A percentile compares a stretch with the other conserved stretches of the same genome.
These are phyloP conservation scores for Geotrichum cucujoidarum DNA, from an alignment of 1,139 yeast species.

Conservation along the genomic window DNA sequence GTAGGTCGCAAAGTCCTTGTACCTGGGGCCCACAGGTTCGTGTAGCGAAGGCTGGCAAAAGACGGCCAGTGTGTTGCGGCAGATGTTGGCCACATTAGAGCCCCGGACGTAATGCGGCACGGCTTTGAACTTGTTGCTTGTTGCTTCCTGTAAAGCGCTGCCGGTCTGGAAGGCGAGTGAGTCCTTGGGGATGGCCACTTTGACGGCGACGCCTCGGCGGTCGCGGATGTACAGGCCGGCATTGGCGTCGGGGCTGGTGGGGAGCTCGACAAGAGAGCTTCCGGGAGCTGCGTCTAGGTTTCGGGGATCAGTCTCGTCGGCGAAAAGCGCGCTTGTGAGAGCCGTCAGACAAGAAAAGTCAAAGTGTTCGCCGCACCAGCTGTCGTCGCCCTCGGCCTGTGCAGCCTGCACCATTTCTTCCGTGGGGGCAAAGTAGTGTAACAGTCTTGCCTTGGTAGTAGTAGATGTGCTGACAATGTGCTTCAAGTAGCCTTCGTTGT, in stretches of 20 bases:
- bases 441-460: slow-evolving; percentile 55
- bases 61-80: slow-evolving; percentile 58
- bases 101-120: slow-evolving; percentile 60
- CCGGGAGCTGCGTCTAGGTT: neutral
- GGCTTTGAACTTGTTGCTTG: slow-evolving; percentile 50
- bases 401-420: neutral
- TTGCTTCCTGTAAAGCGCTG: slow-evolving; percentile 52
- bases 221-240: slow-evolving; percentile 54
- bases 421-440: slow-evolving; percentile 45
- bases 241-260: slow-evolving; percentile 42
- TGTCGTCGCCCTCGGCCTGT: slow-evolving; percentile 21
- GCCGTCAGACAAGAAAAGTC: slow-evolving; percentile 65
- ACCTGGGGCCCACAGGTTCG: slow-evolving; percentile 42
- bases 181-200: slow-evolving; percentile 52
- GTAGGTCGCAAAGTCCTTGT: slow-evolving; percentile 49
- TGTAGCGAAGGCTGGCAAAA: slow-evolving; percentile 60
- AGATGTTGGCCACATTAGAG: slow-evolving; percentile 35
- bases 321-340: slow-evolving; percentile 51
- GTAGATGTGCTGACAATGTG: slow-evolving; percentile 47
- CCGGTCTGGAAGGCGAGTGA: slow-evolving; percentile 65
- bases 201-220: slow-evolving; percentile 44
- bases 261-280: slow-evolving; percentile 27
- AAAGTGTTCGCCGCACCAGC: slow-evolving; percentile 64
- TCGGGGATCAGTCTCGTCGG: slow-evolving; percentile 39
- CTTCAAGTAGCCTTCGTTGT: slow-evolving; percentile 42